A percentile compares a stretch with the other conserved stretches of the same genome.
phyloP scores from a whole-genome alignment of 495 filamentous ascomycete genomes.

The Trichocladium uniseriatum region DNA sequence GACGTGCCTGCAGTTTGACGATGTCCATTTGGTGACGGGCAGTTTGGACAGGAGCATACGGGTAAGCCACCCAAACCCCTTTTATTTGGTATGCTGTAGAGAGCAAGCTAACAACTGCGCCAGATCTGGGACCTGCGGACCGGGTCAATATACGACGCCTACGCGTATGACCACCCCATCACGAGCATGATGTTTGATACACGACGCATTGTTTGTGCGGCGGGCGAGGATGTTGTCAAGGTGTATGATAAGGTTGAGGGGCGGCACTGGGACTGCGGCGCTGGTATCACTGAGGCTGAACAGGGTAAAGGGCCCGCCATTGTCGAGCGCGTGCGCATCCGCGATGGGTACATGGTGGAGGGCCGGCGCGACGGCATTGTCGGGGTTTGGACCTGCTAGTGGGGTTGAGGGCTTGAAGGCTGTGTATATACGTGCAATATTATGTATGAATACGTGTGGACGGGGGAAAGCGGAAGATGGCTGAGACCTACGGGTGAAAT shows the following conservation, averaged over 20 bases:
- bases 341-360: slow-evolving; percentile 90
- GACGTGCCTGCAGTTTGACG: slow-evolving; percentile 92
- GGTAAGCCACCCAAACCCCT: slow-evolving; percentile 46
- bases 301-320: slow-evolving; percentile 50
- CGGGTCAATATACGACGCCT: slow-evolving; percentile 92
- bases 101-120: not conserved
- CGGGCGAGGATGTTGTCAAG: slow-evolving; percentile 87
- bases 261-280: slow-evolving; percentile 93
- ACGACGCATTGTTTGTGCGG: slow-evolving; percentile 82
- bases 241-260: slow-evolving; percentile 97
- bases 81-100: not conserved
- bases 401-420: not conserved
- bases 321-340: slow-evolving; percentile 83
- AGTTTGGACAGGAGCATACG: slow-evolving; percentile 89
- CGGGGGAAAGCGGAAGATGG: no score
- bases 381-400: slow-evolving; percentile 76
- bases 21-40: slow-evolving; percentile 88
- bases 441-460: not conserved
- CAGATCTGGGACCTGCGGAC: slow-evolving; percentile 99
- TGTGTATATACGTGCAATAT: not conserved
- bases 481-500: no score
- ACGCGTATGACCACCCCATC: slow-evolving; percentile 85
- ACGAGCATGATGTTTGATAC: slow-evolving; percentile 98
- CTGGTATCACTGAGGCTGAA: slow-evolving; percentile 59
- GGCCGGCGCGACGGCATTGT: slow-evolving; percentile 82